Conservation (phyloP, 1,284 basidiomycete species). For the Gomphus sp. region DNA sequence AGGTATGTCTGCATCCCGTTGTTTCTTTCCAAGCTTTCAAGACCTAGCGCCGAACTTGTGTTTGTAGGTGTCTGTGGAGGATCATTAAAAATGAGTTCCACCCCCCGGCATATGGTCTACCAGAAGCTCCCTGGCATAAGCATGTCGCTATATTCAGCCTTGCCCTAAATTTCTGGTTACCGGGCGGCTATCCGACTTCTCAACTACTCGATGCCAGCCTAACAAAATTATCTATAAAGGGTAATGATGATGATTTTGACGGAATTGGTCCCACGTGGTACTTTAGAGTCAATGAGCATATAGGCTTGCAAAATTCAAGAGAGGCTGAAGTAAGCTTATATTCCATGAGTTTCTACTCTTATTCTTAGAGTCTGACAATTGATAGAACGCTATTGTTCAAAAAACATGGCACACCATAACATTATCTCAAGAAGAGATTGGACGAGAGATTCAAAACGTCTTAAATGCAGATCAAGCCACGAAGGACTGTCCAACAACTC, state of each 20-base stretch:
- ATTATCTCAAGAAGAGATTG: background rate
- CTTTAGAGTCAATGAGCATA: background rate
- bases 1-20: background rate
- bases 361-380: background rate
- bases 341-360: background rate
- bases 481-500: background rate
- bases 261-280: conserved; percentile 1
- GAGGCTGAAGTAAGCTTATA: background rate
- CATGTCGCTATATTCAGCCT: conserved; percentile 1
- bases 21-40: background rate
- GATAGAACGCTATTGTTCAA: background rate
- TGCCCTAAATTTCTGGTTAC: conserved; percentile 5
- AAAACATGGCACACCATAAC: background rate
- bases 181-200: background rate
- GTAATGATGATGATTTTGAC: background rate
- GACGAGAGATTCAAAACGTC: background rate
- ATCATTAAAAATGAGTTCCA: background rate
- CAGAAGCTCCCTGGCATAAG: background rate
- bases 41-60: background rate
- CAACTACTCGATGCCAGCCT: background rate
- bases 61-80: conserved; percentile 4
- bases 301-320: background rate
- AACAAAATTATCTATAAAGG: background rate
- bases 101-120: background rate
- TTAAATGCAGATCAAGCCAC: background rate